phyloP scores from a whole-genome alignment of 148 eudicot genomes.

The Vaccinium corymbosum region DNA sequence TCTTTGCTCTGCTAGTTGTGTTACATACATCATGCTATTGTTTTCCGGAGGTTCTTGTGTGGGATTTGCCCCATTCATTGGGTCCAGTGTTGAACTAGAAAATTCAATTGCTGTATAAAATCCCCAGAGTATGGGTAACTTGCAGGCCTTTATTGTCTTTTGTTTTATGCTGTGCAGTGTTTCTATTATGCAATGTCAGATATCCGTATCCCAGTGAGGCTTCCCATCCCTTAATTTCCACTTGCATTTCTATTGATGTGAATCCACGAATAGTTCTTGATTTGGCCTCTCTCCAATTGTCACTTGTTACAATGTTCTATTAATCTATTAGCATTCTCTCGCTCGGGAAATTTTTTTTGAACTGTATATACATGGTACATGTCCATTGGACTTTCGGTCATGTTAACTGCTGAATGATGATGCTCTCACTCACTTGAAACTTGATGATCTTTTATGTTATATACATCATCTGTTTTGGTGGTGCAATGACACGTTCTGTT shows the following conservation, averaged over 20 bases:
- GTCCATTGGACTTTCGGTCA: background rate
- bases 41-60: background rate
- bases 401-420: background rate
- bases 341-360: background rate
- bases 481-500: constrained; percentile 13
- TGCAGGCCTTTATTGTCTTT: background rate
- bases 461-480: constrained; percentile 1
- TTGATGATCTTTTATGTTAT: background rate
- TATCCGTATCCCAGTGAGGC: background rate
- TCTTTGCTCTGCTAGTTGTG: background rate
- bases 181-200: background rate
- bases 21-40: background rate
- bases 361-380: background rate
- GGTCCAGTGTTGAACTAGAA: too few relatives aligned
- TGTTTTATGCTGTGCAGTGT: background rate
- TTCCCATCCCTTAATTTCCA: background rate
- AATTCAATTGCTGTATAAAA: background rate
- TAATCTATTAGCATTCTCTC: background rate
- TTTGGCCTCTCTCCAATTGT: background rate
- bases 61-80: background rate
- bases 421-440: background rate
- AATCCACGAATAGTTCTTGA: background rate
- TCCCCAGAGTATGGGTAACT: background rate
- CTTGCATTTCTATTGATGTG: background rate
- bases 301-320: background rate